A percentile compares a stretch with the other conserved stretches of the same genome.
phyloP scores from a whole-genome alignment of 768 basidiomycete genomes.

The Rubroboletus satanas region DNA sequence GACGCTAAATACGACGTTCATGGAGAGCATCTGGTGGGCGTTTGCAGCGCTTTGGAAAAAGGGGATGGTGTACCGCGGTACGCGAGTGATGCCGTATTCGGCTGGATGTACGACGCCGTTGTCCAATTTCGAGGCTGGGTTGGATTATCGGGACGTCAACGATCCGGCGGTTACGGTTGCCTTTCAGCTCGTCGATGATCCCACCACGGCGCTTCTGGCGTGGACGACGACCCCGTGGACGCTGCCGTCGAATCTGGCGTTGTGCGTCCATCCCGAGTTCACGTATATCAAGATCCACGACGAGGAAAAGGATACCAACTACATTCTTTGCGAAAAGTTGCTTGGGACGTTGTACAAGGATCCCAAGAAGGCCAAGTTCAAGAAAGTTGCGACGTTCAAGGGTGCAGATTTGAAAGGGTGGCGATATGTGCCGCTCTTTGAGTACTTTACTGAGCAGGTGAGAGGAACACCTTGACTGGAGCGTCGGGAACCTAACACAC shows the following conservation, averaged over 20 bases:
- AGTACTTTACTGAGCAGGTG: constrained; percentile 95
- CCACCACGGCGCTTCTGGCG: constrained; percentile 81
- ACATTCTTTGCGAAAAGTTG: constrained; percentile 86
- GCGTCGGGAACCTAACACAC: background rate
- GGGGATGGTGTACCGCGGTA: constrained; percentile 86
- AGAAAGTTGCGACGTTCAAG: constrained; percentile 82
- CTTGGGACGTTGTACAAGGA: constrained; percentile 92
- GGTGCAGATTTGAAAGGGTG: constrained; percentile 94
- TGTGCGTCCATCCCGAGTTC: constrained; percentile 95
- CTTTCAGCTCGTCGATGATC: constrained; percentile 93
- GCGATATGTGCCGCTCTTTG: constrained; percentile 92
- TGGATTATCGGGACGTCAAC: constrained; percentile 86
- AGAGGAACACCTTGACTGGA: constrained; percentile 12
- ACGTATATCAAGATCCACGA: constrained; percentile 98
- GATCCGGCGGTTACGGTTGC: constrained; percentile 95
- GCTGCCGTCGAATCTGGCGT: constrained; percentile 87
- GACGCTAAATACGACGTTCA: constrained; percentile 87
- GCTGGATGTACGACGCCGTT: constrained; percentile 93
- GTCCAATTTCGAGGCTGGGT: constrained; percentile 95
- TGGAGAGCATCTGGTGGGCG: constrained; percentile 99
- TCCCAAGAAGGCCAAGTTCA: constrained; percentile 94
- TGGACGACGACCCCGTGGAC: constrained; percentile 99
- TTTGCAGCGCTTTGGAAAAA: constrained; percentile 93
- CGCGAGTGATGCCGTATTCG: constrained; percentile 97
- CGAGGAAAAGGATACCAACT: constrained; percentile 78